Base-by-base conservation (phyloP, 192 early-diverging fungal species). In the Haplosporangium gracile region DNA sequence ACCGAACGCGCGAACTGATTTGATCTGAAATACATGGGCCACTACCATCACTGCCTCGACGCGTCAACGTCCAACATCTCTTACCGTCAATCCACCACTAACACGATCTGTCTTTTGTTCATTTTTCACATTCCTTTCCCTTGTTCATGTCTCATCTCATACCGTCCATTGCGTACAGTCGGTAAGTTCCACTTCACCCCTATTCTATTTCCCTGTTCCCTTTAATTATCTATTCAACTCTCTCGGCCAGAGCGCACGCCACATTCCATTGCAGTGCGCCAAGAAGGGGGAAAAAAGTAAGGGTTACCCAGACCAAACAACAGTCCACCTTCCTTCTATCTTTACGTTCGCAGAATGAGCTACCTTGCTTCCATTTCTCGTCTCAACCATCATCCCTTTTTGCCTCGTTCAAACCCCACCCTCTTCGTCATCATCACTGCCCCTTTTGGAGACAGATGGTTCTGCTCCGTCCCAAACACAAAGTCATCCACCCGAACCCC, bases 381-480 rank as follows among this genome's bases (percentile, higher is more conserved):
- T 32, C 60, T 65, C 60, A 65, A 32, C 60, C 29, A 65, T 65
- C 60, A 32, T 65, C 60, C 29, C 7, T 26, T 24, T 57, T 57
- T n/a, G 13, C 55, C n/a, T 26, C 9, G 8, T 15, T 65, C 60
- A 65, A 65, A 32, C 26, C 60, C 57, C 26, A 13, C 26, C 29
- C 32, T 29, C 60, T 15, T 29, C 13, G 13, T 11, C 57, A 26
- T 63, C 60, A 65, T 11, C 60, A 65, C 60, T 3, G 1, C 29
- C 60, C 60, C 29, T 65, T 65, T 65, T 11, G 60, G 29, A 65
- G 29, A 10, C 60, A 1, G 26, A 34, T 38, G 39, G 70, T 71
- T 71, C 70, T 71, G 70, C 70, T 71, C n/a, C 70, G 7, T 42
- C 70, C 70, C 70, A 71, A 40, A 63, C 13, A 24, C 18, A 42